Evolutionary conservation across 192 early-diverging fungal genomes (phyloP), one percentile per base, ranked within the genome.

Genomic region (Podochytrium sp.): DNA sequence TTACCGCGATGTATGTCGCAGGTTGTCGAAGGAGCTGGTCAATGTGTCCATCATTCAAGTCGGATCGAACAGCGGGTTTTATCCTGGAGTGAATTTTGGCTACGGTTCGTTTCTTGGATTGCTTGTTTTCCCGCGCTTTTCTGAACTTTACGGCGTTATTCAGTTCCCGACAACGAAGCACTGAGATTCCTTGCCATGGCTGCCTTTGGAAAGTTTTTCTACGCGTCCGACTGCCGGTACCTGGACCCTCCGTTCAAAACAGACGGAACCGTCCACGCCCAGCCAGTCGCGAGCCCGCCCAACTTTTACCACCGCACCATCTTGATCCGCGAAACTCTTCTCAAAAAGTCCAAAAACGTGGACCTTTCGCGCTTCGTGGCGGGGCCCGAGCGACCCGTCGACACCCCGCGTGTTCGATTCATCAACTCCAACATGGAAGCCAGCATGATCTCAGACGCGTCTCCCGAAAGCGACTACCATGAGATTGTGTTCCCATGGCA

Each of bases 231-330:
- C 57, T 85, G 83, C 51, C 52, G 68, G 23, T 85, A 87, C 60
- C 51, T 84, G 38, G 79, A 71, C 27, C 56, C 69, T 23, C 16
- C 37, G 2, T 1, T 47, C 12, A 10, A 12, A 41, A 50, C 50
- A 35, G 37, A n/a, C n/a, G 41, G 14, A 34, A 10, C 53, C 14
- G 29, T 10, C 27, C 29, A 14, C 30, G 16, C 30, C 32, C 12
- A 14, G 7, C 35, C 14, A 20, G 18, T 25, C 50, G 29, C 1
- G 29, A 32, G 50, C 71, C 43, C 40, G 35, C 81, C 84, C 10
- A 87, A 87, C 56, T 84, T 87, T 51, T 87, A 82, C 62, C 86
- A 87, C 57, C 76, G 69, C 2, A 49, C 79, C 32, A 66, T 84
- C 12, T 53, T 80, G 35, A 66, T 87, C 20, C 83, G 76, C 14